phyloP scores from a whole-genome alignment of 1,284 basidiomycete genomes.

The Austroboletus rostrupii region DNA sequence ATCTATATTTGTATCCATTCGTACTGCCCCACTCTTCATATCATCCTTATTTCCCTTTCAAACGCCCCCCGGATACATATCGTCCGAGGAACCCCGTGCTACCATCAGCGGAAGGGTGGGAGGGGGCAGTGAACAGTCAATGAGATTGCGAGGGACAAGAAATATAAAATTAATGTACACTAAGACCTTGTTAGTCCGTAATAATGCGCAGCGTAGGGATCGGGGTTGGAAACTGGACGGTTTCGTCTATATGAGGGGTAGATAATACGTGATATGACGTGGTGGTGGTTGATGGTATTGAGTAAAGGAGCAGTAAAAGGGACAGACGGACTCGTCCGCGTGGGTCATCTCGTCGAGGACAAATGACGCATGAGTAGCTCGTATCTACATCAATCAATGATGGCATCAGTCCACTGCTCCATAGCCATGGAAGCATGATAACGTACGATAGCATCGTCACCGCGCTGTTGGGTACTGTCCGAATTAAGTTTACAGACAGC shows the following conservation, averaged over 20 bases:
- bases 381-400: constrained; percentile 39
- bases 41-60: too few species aligned
- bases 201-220: constrained; percentile 7
- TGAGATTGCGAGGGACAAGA: constrained; percentile 5
- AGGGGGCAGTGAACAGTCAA: constrained; percentile 1
- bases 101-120: not conserved
- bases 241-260: constrained; percentile 14
- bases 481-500: constrained; percentile 82
- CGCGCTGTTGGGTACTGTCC: constrained; percentile 91
- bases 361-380: constrained; percentile 67
- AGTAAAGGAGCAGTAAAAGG: not conserved
- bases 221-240: constrained; percentile 1
- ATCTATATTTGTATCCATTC: too few species aligned
- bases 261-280: not conserved
- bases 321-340: not conserved
- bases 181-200: not conserved
- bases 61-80: too few species aligned
- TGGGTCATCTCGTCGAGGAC: constrained; percentile 25
- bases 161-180: constrained; percentile 14
- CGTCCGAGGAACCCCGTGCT: too few species aligned
- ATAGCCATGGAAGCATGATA: not conserved
- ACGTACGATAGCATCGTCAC: constrained; percentile 93
- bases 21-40: too few species aligned
- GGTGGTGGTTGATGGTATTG: constrained; percentile 7
- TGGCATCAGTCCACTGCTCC: not conserved